Evolutionary conservation across 371 early-diverging fungal genomes (phyloP).

Genomic region (Mortierella sp.): DNA sequence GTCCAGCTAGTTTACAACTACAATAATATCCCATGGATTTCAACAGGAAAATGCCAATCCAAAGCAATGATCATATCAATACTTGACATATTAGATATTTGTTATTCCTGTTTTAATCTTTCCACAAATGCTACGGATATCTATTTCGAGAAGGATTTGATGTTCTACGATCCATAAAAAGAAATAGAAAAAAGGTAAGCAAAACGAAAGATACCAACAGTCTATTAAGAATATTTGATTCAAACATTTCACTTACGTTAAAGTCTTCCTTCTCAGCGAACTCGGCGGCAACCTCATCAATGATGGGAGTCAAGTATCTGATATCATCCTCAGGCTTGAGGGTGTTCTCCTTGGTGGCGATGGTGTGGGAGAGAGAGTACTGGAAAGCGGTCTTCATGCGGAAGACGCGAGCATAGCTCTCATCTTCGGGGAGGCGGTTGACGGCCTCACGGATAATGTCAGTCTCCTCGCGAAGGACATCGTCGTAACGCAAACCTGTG

Average conservation of each 20-base stretch:
- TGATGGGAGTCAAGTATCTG: slow-evolving; percentile 88
- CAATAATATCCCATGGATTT: no score
- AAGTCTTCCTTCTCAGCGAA: slow-evolving; percentile 83
- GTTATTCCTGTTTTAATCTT: not conserved
- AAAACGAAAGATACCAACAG: not conserved
- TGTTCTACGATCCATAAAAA: slow-evolving; percentile 44
- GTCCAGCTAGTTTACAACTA: no score
- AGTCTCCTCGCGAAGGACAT: slow-evolving; percentile 90
- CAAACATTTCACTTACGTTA: slow-evolving; percentile 55
- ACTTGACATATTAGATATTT: no score
- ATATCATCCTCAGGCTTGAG: slow-evolving; percentile 84
- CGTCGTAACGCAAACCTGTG: slow-evolving; percentile 93
- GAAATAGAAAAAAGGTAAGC: slow-evolving; percentile 1
- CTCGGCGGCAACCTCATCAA: slow-evolving; percentile 89
- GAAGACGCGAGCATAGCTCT: slow-evolving; percentile 82
- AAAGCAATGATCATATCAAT: no score
- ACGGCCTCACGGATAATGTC: slow-evolving; percentile 89
- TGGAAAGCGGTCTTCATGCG: slow-evolving; percentile 89
- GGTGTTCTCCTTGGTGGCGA: slow-evolving; percentile 81
- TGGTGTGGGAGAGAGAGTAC: slow-evolving; percentile 77
- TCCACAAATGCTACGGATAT: not conserved
- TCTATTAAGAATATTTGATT: not conserved
- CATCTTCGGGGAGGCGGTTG: slow-evolving; percentile 83
- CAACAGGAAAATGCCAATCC: no score
- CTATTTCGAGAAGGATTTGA: slow-evolving; percentile 33